Evolutionary conservation across 768 basidiomycete genomes (phyloP), one percentile per base, ranked within the genome.

Genomic region (Tulasnella sp.): DNA sequence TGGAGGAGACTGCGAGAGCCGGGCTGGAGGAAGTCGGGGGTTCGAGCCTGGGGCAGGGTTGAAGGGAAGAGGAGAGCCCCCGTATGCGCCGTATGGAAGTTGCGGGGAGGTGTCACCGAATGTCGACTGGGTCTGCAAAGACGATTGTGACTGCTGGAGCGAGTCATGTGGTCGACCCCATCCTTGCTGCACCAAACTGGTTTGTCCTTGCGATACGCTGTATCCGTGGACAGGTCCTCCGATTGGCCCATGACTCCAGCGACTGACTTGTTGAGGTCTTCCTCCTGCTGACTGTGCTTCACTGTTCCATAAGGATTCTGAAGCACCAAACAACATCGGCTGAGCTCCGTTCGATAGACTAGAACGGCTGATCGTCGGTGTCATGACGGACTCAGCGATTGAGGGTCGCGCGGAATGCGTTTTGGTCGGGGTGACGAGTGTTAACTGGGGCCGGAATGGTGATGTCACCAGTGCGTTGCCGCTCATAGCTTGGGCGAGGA

Each of bases 401-500:
- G 62, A 39, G 12, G 62, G 71, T 7, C 37, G 59, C 16, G 36
- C 71, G 62, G 37, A 12, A 7, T 70, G 35, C 2, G n/a, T 37
- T 36, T 26, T 32, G 62, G 22, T 41, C 8, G 71, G 63, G 5
- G 71, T 63, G 17, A 65, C 34, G 35, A 41, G 29, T 4, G 37
- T 35, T 34, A 65, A 22, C 37, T 35, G 69, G 0, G 70, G 22
- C 35, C 67, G 69, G 70, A 39, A 65, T 17, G 71, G 39, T 9
- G 71, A 22, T 5, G 63, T 42, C 36, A 39, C 35, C 32, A 37
- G 19, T 2, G 34, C 37, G 35, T 59, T 52, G 2, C 73, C 69
- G 29, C 44, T 37, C 36, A 74, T 39, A 16, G 72, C 74, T 52
- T 67, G 74, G 36, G 62, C 72, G 12, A 74, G 65, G 14, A 74